Percentiles rank a stretch among this genome's conserved stretches.
These are phyloP conservation scores for Rhizophagus clarus DNA, from an alignment of 192 early-diverging fungal genomes.

Conservation along the genomic window DNA sequence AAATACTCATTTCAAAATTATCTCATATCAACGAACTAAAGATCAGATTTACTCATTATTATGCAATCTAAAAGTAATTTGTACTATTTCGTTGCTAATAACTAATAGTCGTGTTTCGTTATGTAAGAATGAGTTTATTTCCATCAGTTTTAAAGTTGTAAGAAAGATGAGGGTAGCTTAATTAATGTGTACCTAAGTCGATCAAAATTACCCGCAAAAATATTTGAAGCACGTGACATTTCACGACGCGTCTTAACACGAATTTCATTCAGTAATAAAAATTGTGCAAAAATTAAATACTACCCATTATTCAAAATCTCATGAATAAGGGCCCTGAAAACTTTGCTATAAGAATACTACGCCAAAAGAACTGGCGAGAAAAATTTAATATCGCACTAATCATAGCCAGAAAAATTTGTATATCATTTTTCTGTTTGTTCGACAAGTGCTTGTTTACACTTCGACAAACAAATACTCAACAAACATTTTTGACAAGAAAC, in stretches of 20 bases:
- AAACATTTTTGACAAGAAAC: no score
- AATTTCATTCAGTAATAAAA: no score
- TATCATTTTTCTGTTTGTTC: constrained; percentile 4
- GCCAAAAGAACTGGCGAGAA: neutral
- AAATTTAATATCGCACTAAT: neutral
- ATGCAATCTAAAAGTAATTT: neutral
- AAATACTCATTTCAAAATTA: neutral
- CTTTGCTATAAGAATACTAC: constrained; percentile 2
- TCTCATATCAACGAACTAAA: neutral
- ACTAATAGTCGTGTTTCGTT: neutral
- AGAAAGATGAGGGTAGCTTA: neutral
- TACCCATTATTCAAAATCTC: neutral
- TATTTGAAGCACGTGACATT: neutral
- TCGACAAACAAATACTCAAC: no score
- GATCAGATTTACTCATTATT: neutral
- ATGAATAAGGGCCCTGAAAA: neutral
- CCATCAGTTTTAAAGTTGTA: neutral
- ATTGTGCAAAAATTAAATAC: constrained; percentile 12
- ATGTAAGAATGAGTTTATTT: neutral
- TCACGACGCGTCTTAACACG: neutral
- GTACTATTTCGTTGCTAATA: neutral
- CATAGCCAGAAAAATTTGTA: neutral
- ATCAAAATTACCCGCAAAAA: neutral
- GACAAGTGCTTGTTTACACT: neutral
- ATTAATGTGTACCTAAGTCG: no score